Conservation (phyloP, 2,329 filamentous ascomycete genomes). For the Alternaria rosae region DNA sequence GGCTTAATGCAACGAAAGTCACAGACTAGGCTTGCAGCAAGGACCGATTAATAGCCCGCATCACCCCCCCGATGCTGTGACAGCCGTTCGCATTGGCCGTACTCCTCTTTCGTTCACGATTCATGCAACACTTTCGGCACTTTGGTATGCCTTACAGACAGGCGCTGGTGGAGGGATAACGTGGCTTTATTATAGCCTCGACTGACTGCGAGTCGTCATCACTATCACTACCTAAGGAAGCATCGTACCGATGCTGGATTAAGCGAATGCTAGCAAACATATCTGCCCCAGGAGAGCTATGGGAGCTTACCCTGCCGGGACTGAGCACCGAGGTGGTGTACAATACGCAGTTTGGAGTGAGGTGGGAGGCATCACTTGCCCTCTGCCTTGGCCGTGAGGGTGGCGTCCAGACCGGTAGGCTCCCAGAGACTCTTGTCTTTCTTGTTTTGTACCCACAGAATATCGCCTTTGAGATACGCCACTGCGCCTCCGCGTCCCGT, state of each 20-base stretch:
- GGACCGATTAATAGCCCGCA: constrained; percentile 15
- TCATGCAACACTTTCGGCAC: constrained; percentile 13
- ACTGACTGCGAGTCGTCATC: constrained; percentile 12
- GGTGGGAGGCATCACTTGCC: constrained; percentile 50
- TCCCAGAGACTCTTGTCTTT: constrained; percentile 63
- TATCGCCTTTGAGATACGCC: constrained; percentile 75
- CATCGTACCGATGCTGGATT: constrained; percentile 37
- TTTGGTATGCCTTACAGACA: constrained; percentile 3
- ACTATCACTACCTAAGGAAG: constrained; percentile 29
- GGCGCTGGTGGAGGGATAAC: constrained; percentile 1
- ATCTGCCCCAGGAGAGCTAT: constrained; percentile 39
- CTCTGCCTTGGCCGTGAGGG: constrained; percentile 63
- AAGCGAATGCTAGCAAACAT: constrained; percentile 46
- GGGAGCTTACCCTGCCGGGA: constrained; percentile 45
- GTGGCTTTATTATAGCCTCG: constrained; percentile 8
- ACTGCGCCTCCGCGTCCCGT: constrained; percentile 79
- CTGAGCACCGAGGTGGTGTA: constrained; percentile 5
- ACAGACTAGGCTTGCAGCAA: constrained; percentile 14
- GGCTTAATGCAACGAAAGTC: constrained; percentile 20
- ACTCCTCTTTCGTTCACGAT: constrained; percentile 1
- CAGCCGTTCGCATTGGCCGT: constrained; percentile 18
- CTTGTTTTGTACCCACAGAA: constrained; percentile 69
- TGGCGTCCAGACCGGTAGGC: constrained; percentile 65
- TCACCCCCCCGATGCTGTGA: constrained; percentile 20
- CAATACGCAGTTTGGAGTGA: neutral